Evolutionary conservation across 1,284 basidiomycete species (phyloP), one percentile per base, ranked within the genome.

Genomic region (Moesziomyces globuligerus): DNA sequence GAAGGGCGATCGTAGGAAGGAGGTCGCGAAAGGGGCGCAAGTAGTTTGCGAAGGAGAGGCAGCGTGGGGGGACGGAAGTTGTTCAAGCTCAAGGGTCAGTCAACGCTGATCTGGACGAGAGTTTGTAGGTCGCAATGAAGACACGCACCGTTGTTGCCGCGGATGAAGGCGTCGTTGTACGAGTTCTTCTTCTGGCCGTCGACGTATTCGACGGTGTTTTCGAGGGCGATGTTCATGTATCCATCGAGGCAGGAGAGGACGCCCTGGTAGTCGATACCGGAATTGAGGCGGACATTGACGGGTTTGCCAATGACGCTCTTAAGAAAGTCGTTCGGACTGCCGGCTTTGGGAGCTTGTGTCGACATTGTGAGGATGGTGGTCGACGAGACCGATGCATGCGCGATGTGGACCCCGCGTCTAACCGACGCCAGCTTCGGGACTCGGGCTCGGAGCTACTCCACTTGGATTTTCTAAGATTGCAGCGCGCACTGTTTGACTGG

Each of bases 241-340:
- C 94, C 96, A 83, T 98, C 96, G 21, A 98, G 87, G 82, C 96
- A 98, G 7, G 93, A 94, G n/a, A 98, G 85, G 1, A 94, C 87
- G 36, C 95, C 95, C 72, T 89, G 88, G 84, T 99, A 98, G 84
- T 98, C 94, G 13, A 98, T 91, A 1, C 96, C 96, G 38, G 91
- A 93, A n/a, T 91, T 93, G 56, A 98, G 86, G 55, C 94, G 87
- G 39, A 98, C 96, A 67, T 94, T 91, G 56, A 98, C 95, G 50
- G 88, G 88, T 84, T 97, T 96, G 26, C 95, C 95, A 24, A 98
- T 95, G 25, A 98, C 94, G 48, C 75, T 61, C 42, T 81, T 81
- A 50, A 81, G 72, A 20, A 80, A 80, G 57, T 80, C 77, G 40
- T 78, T 79, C 0, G 79, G 79, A 32, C 70, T 75, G 36, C 79